Evolutionary conservation across 768 basidiomycete species (phyloP).

Genomic region (Cystobasidium onofrii): DNA sequence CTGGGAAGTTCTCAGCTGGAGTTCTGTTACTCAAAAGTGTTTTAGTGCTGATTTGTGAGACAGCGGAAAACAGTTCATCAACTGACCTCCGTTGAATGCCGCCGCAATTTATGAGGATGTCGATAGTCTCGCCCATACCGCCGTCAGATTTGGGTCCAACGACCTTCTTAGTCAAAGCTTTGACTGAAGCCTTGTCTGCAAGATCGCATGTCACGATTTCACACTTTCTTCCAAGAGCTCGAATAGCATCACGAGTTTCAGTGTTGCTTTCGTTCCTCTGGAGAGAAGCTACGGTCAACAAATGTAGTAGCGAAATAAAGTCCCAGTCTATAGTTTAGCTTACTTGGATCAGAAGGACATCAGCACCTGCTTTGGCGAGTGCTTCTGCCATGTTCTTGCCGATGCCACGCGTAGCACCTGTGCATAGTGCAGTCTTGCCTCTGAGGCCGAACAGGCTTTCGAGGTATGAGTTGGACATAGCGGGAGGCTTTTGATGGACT

Average conservation of each 20-base stretch:
- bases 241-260: conserved; percentile 45
- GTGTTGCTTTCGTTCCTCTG: conserved; percentile 50
- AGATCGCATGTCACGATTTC: conserved; percentile 57
- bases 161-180: conserved; percentile 51
- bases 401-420: conserved; percentile 46
- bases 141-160: conserved; percentile 45
- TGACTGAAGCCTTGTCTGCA: conserved; percentile 52
- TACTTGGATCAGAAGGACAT: conserved; percentile 46
- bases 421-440: conserved; percentile 46
- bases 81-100: conserved; percentile 55
- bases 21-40: not conserved
- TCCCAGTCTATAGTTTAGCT: no score
- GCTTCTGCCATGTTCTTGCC: conserved; percentile 46
- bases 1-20: conserved; percentile 59
- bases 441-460: conserved; percentile 44
- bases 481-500: no score
- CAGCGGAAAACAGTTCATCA: not conserved
- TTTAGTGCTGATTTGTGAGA: not conserved
- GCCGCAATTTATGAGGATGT: conserved; percentile 64
- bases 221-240: conserved; percentile 43
- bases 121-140: conserved; percentile 53
- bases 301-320: no score
- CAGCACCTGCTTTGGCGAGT: conserved; percentile 48
- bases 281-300: conserved; percentile 32
- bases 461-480: conserved; percentile 24